phyloP scores from a whole-genome alignment of 805 yeast species.

The Ogataea trehalophila region DNA sequence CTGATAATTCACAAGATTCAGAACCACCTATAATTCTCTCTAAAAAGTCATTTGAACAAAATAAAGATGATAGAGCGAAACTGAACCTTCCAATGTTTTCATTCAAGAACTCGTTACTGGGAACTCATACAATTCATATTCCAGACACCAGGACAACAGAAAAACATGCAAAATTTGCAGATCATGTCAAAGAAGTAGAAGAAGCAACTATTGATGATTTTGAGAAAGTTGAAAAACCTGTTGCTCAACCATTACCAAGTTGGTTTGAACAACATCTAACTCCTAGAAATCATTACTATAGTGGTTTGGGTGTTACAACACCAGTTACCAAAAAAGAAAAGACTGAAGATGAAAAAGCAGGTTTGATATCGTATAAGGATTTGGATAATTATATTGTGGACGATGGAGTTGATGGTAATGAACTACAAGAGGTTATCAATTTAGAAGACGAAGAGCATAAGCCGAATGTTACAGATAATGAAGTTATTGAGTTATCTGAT shows the following conservation, averaged over 20 bases:
- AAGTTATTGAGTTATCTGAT: neutral
- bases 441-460: neutral
- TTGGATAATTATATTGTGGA: conserved; percentile 31
- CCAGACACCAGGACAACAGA: neutral
- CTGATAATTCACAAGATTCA: conserved; percentile 3
- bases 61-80: conserved; percentile 4
- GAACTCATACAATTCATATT: neutral
- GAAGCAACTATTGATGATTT: neutral
- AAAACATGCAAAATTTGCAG: neutral
- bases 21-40: conserved; percentile 21
- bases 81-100: conserved; percentile 11
- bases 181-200: neutral
- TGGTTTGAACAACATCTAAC: conserved; percentile 15
- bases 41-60: conserved; percentile 14
- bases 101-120: conserved; percentile 11
- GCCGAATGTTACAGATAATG: neutral
- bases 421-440: conserved; percentile 28
- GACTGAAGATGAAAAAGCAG: conserved; percentile 42
- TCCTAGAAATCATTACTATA: conserved; percentile 3
- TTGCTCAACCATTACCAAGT: conserved; percentile 15
- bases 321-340: neutral
- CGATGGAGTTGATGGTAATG: conserved; percentile 7
- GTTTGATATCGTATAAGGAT: conserved; percentile 48
- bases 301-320: neutral
- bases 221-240: neutral